Percentiles rank a stretch among this genome's conserved stretches.
These are phyloP conservation scores for Claviceps maximensis DNA, from an alignment of 2,329 filamentous ascomycete species.

Conservation along the genomic window DNA sequence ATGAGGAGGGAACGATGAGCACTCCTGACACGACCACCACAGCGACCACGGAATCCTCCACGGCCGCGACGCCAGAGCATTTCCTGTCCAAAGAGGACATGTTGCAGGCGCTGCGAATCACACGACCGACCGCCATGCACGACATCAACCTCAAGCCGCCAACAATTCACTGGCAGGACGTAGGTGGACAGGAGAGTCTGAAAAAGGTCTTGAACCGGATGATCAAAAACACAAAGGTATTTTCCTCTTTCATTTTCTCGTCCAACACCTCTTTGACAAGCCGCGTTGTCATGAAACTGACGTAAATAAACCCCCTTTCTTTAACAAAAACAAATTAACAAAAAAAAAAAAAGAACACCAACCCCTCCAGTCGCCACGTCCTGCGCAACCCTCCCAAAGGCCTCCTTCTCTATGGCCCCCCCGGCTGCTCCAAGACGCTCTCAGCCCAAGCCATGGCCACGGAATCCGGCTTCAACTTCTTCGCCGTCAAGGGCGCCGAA, in stretches of 20 bases:
- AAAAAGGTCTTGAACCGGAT: conserved; percentile 47
- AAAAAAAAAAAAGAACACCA: conserved; percentile 16
- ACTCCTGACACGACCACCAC: background rate
- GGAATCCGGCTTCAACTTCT: conserved; percentile 83
- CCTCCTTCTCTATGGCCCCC: conserved; percentile 79
- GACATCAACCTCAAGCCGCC: conserved; percentile 83
- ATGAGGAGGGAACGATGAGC: conserved; percentile 7
- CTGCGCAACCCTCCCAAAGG: conserved; percentile 57
- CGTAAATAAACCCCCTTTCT: background rate
- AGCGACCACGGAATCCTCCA: background rate
- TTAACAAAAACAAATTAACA: no score
- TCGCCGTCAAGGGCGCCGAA: conserved; percentile 87
- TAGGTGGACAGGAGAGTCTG: conserved; percentile 70
- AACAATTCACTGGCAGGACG: conserved; percentile 73
- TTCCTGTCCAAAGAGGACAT: conserved; percentile 38
- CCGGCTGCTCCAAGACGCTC: conserved; percentile 89
- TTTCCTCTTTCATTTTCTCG: background rate
- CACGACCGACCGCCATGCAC: conserved; percentile 76
- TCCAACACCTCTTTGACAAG: background rate
- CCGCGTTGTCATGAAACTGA: background rate
- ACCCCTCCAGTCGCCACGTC: conserved; percentile 19
- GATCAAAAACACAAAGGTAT: conserved; percentile 26
- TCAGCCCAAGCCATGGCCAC: conserved; percentile 84
- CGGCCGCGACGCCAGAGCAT: conserved; percentile 7
- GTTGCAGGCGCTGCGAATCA: conserved; percentile 49